Conservation (phyloP, 2,329 filamentous ascomycete species). For the Decorospora gaudefroyi region DNA sequence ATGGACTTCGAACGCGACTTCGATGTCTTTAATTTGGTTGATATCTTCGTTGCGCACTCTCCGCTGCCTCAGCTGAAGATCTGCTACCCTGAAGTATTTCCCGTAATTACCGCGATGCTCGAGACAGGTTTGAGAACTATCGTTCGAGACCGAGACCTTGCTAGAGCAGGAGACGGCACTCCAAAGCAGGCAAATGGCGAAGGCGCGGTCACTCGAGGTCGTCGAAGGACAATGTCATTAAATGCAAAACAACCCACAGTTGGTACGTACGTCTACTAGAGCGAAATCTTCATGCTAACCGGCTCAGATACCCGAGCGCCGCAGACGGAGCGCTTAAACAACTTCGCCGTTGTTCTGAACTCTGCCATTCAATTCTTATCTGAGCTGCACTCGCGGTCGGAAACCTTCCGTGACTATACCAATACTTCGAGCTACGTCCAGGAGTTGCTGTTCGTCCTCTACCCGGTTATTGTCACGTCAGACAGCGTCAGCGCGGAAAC, state of each 20-base stretch:
- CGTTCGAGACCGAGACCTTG: conserved; percentile 42
- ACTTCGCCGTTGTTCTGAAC: conserved; percentile 70
- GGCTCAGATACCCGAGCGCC: conserved; percentile 38
- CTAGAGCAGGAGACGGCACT: conserved; percentile 22
- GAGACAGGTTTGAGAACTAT: conserved; percentile 73
- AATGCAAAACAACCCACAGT: conserved; percentile 57
- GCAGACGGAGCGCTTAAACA: conserved; percentile 50
- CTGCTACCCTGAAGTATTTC: conserved; percentile 74
- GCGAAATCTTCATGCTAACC: conserved; percentile 15
- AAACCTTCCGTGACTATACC: conserved; percentile 80
- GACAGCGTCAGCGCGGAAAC: conserved; percentile 81
- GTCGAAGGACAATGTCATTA: conserved; percentile 69
- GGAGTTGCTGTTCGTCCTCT: conserved; percentile 76
- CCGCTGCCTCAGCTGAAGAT: conserved; percentile 61
- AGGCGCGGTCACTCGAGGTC: conserved; percentile 45
- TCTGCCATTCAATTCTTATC: conserved; percentile 78
- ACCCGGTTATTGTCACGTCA: conserved; percentile 84
- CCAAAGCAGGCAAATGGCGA: conserved; percentile 27
- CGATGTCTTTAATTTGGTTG: conserved; percentile 72
- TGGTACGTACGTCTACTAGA: conserved; percentile 23
- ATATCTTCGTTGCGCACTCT: conserved; percentile 64
- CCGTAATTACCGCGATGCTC: conserved; percentile 83
- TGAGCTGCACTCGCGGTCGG: conserved; percentile 76
- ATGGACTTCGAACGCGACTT: conserved; percentile 75
- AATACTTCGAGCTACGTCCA: conserved; percentile 79